Evolutionary conservation across 805 yeast genomes (phyloP), one percentile per base, ranked within the genome.

Genomic region (Teunomyces gatunensis): DNA sequence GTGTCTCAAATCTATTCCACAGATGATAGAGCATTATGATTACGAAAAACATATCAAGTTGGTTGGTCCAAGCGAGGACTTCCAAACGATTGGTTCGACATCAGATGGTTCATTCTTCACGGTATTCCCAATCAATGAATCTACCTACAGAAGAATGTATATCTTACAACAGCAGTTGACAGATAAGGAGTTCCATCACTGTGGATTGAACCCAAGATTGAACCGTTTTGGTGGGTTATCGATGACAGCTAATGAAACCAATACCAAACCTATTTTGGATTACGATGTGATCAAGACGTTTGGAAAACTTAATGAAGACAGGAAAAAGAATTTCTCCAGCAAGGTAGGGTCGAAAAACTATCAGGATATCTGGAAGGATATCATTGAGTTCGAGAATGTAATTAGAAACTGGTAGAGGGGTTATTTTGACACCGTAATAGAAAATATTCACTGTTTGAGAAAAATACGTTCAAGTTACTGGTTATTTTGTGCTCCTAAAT

Each of bases 151-250:
- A 64, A 74, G 95, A 48, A 73, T 94, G 60, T 88, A 87, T 59
- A 84, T 89, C 30, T 71, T 92, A 17, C 97, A 91, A 61, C 96
- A 90, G 64, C 97, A 90, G 57, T 68, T 94, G 44, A 77, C 78
- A 32, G 97, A 91, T 47, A 87, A 87, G 54, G 87, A 86, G 48
- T 74, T 73, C 33, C 90, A 86, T 52, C 66, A 71, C 48, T 84
- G 87, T 44, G 97, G 97, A 0, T 69, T 94, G 54, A 94, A 92
- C 61, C 96, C 96, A 2, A 75, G 79, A 52, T 69, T 81, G 74
- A 85, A 85, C 55, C 67, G 88, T 35, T 63, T 79, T 44, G 75
- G 73, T 11, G 78, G 78, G 3, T 61, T 73, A 9, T 50, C 69
- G n/a, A 53, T 67, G 25, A 53, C 66, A 2, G 66, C 58, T 45